phyloP scores from a whole-genome alignment of 352 stramenopile genomes.

The Globisporangium sylvaticum region DNA sequence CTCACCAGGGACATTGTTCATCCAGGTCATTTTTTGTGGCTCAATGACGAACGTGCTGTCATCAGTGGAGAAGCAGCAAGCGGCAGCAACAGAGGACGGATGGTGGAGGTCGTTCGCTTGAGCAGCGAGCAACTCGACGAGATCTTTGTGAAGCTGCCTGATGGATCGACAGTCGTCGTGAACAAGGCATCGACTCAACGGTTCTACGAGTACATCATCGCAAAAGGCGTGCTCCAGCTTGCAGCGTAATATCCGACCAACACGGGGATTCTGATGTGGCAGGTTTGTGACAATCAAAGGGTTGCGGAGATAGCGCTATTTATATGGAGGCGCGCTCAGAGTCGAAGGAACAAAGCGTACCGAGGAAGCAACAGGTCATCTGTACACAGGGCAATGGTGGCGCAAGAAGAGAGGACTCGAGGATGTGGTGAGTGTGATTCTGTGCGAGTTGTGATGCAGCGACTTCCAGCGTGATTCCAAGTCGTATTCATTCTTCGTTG shows the following conservation, averaged over 20 bases:
- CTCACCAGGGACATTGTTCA: conserved; percentile 19
- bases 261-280: background rate
- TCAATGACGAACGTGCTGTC: conserved; percentile 6
- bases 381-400: background rate
- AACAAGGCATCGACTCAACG: conserved; percentile 21
- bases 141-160: conserved; percentile 24
- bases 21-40: conserved; percentile 38
- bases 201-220: conserved; percentile 38
- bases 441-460: background rate
- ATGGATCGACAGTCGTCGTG: conserved; percentile 19
- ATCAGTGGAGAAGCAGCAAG: background rate
- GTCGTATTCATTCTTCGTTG: background rate
- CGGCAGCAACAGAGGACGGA: conserved; percentile 12
- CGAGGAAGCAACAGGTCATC: background rate
- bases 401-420: background rate
- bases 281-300: background rate
- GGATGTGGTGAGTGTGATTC: background rate
- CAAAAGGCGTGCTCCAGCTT: conserved; percentile 29
- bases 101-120: conserved; percentile 29
- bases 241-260: background rate
- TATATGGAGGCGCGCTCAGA: background rate
- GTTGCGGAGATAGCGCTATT: background rate
- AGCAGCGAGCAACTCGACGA: conserved; percentile 16
- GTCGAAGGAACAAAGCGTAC: background rate
- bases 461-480: background rate